phyloP scores from a whole-genome alignment of 768 basidiomycete species.

The Amanita rubescens region DNA sequence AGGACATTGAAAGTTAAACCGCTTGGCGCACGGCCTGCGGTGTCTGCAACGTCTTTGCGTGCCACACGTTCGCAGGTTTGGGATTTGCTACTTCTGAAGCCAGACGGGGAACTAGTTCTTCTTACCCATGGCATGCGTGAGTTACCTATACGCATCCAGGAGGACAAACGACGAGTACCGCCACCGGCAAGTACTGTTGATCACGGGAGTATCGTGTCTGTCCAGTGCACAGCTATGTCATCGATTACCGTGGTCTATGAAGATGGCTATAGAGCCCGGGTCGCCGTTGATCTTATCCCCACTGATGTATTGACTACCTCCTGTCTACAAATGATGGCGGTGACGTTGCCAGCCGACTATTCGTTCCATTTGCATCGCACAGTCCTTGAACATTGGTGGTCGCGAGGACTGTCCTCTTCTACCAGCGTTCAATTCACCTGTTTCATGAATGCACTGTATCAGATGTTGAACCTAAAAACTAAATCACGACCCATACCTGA shows the following conservation, averaged over 20 bases:
- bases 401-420: conserved; percentile 31
- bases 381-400: conserved; percentile 56
- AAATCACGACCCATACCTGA: conserved; percentile 14
- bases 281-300: conserved; percentile 49
- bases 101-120: conserved; percentile 45
- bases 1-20: conserved; percentile 33
- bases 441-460: conserved; percentile 45
- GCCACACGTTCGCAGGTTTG: conserved; percentile 55
- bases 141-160: conserved; percentile 20
- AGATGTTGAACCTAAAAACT: conserved; percentile 33
- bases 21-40: conserved; percentile 32
- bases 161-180: neutral
- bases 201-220: conserved; percentile 31
- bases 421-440: conserved; percentile 50
- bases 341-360: conserved; percentile 47
- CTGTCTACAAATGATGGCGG: conserved; percentile 56
- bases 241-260: conserved; percentile 46
- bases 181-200: conserved; percentile 8
- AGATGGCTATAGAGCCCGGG: conserved; percentile 39
- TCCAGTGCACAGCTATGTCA: conserved; percentile 43
- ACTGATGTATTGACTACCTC: conserved; percentile 48
- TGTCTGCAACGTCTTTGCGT: conserved; percentile 50
- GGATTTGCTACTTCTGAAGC: conserved; percentile 64
- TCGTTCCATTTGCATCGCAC: conserved; percentile 48
- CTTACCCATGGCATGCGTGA: conserved; percentile 52